These are phyloP conservation scores for Microdochium trichocladiopsis DNA, from an alignment of 2,329 filamentous ascomycete genomes.

Conservation along the genomic window DNA sequence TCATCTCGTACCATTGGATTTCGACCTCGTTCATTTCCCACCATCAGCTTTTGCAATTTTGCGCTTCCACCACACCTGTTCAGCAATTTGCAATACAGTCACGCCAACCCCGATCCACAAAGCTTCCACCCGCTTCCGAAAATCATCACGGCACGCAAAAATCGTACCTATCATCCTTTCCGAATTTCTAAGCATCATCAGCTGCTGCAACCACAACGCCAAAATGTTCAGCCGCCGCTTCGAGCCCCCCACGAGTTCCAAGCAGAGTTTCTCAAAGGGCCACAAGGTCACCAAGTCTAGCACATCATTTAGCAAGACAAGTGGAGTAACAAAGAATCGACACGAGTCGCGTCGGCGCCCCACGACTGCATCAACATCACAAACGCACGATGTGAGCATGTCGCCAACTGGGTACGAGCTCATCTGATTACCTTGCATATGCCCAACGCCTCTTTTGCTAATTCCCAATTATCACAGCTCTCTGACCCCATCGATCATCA, in stretches of 20 bases:
- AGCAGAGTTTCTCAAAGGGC: constrained; percentile 46
- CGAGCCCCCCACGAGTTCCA: constrained; percentile 31
- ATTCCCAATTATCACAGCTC: constrained; percentile 28
- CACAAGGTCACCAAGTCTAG: constrained; percentile 42
- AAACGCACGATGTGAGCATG: constrained; percentile 27
- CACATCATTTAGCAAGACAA: constrained; percentile 47
- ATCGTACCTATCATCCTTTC: too few relatives aligned
- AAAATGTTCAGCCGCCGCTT: constrained; percentile 42
- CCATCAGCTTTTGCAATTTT: neutral
- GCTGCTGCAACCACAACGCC: too few relatives aligned
- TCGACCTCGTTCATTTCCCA: neutral
- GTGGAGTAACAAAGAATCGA: constrained; percentile 46
- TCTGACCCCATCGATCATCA: constrained; percentile 65
- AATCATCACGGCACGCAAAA: too few relatives aligned
- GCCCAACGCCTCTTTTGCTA: constrained; percentile 6
- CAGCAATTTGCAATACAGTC: neutral
- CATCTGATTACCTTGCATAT: neutral
- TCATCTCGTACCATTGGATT: neutral
- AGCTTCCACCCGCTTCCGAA: too few relatives aligned
- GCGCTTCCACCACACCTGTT: neutral
- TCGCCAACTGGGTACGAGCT: constrained; percentile 36
- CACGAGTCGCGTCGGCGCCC: constrained; percentile 44
- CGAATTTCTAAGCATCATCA: too few relatives aligned
- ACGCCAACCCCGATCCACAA: too few relatives aligned
- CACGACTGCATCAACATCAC: constrained; percentile 34